Evolutionary conservation across 2,329 filamentous ascomycete species (phyloP).

Genomic region (Dactylellina leptospora): DNA sequence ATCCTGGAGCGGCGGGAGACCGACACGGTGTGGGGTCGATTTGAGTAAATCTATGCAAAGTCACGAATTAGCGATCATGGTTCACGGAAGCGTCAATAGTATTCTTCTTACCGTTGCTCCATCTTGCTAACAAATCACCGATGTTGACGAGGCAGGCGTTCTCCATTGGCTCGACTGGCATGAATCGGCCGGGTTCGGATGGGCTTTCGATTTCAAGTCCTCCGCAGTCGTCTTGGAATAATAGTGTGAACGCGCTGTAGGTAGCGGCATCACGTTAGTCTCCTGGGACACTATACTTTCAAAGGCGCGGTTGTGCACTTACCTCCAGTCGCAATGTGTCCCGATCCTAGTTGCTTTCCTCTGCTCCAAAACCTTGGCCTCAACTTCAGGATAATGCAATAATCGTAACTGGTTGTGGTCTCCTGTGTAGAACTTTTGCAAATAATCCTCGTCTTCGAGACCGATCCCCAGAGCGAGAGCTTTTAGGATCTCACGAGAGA

Average conservation of each 20-base stretch:
- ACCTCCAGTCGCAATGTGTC: constrained; percentile 64
- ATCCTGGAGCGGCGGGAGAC: constrained; percentile 60
- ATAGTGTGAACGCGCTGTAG: constrained; percentile 61
- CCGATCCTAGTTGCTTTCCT: constrained; percentile 61
- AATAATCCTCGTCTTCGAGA: constrained; percentile 59
- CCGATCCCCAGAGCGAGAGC: constrained; percentile 59
- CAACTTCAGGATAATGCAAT: constrained; percentile 63
- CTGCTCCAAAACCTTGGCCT: constrained; percentile 60
- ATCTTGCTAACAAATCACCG: constrained; percentile 63
- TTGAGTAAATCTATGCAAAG: constrained; percentile 59
- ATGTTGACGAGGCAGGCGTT: constrained; percentile 63
- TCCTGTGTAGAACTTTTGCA: constrained; percentile 61
- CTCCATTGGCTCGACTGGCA: constrained; percentile 60
- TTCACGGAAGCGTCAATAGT: not conserved
- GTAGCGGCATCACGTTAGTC: not conserved
- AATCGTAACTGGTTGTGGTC: constrained; percentile 63
- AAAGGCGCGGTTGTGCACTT: not conserved
- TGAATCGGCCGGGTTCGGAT: constrained; percentile 59
- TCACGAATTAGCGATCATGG: not conserved
- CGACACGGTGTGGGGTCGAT: constrained; percentile 63
- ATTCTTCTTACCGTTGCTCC: constrained; percentile 62
- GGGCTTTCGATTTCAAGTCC: constrained; percentile 63
- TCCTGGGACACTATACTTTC: not conserved
- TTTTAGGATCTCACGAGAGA: constrained; percentile 60
- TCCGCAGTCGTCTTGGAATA: constrained; percentile 64